Conservation (phyloP, 495 filamentous ascomycete genomes). For the Penicillium odoratum region DNA sequence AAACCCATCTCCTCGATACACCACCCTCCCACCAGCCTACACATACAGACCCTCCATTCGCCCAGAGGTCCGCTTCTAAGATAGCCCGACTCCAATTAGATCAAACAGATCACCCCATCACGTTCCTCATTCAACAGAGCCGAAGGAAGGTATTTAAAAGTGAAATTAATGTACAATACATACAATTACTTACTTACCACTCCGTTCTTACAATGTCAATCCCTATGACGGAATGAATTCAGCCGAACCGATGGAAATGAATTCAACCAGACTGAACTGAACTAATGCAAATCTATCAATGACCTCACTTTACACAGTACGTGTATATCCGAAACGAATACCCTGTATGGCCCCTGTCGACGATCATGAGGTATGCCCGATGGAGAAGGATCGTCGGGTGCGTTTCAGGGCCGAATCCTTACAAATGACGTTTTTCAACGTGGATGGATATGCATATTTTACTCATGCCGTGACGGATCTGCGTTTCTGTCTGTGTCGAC, state of each 20-base stretch:
- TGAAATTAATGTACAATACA: background rate
- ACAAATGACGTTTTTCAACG: background rate
- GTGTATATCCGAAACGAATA: background rate
- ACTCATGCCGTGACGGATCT: no score
- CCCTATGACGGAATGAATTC: background rate
- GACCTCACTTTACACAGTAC: background rate
- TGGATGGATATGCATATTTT: background rate
- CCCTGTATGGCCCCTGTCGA: background rate
- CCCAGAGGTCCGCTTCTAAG: constrained; percentile 28
- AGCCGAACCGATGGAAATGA: background rate
- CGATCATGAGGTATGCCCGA: background rate
- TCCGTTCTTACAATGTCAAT: background rate
- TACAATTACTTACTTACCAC: background rate
- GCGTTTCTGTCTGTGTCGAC: no score
- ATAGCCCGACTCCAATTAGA: background rate
- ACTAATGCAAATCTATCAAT: background rate
- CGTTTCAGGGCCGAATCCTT: background rate
- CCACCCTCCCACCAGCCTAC: constrained; percentile 21
- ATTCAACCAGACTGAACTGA: background rate
- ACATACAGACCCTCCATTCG: constrained; percentile 12
- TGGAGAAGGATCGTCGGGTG: background rate
- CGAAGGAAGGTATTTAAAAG: background rate
- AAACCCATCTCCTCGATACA: constrained; percentile 23
- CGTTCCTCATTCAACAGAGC: background rate
- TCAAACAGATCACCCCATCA: no score